Base-by-base conservation (phyloP, 768 basidiomycete genomes). In the Tulasnella calospora region DNA sequence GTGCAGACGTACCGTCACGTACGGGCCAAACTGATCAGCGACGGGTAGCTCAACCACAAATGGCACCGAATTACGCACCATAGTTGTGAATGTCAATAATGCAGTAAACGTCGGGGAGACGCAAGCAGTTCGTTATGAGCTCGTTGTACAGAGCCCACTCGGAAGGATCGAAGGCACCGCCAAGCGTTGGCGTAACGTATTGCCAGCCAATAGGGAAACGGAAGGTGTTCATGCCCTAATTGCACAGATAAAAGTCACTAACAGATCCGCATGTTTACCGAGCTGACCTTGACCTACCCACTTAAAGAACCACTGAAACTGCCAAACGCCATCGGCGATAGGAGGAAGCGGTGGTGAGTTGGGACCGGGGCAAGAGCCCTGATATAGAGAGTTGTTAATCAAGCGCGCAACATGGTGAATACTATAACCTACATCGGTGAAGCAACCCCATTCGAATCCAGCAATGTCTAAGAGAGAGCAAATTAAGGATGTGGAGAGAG, bases 301-400 rank as follows among this genome's bases (percentile, higher is more conserved):
- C 0, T 85, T 82, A 72, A 87, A 86, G 79, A 91, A 91, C 81
- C 91, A 90, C 67, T 85, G 81, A 88, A 91, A 90, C 81, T 91
- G 90, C 27, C 88, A 87, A 8, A 81, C 83, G 51, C 87, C 88
- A 77, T 88, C 87, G 38, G 81, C 76, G 86, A 87, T 87, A 61
- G 85, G 86, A 77, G 87, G 85, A 80, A 89, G 27, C 35, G 71
- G 71, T 46, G 51, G 69, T 17, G n/a, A 36, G 17, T 33, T 47
- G 3, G 70, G 76, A 30, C 15, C 67, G 86, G 9, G 83, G 23
- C 57, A 61, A n/a, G 57, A 61, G 7, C 57, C 57, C 57, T 61
- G 27, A 61, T 47, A 40, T 40, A 72, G 30, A 72, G 71, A 46
- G 19, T 23, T 72, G 21, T 30, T n/a, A 46, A n/a, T 19, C 19